Base-by-base conservation (phyloP, 768 basidiomycete genomes). In the Hydnum rufescens region DNA sequence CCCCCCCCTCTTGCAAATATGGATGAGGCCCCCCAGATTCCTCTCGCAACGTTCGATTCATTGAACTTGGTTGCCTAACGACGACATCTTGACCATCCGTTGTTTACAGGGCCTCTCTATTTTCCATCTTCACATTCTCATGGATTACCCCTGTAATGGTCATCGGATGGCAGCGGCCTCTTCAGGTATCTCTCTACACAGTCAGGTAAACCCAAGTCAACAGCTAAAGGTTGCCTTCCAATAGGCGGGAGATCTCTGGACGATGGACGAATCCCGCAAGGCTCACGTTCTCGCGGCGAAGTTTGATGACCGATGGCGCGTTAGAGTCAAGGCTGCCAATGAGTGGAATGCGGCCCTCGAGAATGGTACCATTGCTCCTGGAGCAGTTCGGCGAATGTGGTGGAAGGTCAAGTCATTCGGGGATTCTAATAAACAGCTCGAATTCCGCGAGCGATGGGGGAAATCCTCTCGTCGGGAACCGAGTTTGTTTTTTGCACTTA, bases 111-210 rank as follows among this genome's bases (percentile, higher is more conserved):
- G 44, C 44, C 26, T 47, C 44, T 13, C 26, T 47, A 8, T 47
- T 13, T 8, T 75, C 76, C 16, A 64, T 73, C 30, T 64, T 84
- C 36, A 77, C 78, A 0, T 84, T 75, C 60, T 60, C 69, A 32
- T 84, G 80, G 77, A 74, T 84, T n/a, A 64, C 66, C 3, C 66
- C 66, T 2, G 61, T 69, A 25, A 57, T 76, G 74, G 66, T 68
- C 5, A 65, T 78, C 36, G 81, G 82, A 0, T 83, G 78, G 59
- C 78, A 81, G 59, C 69, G 83, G 29, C 78, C 80, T 1, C 67
- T 87, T n/a, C 49, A 50, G 30, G 61, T 52, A 61, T 60, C 60
- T 53, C 60, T 16, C 5, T 42, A 3, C 44, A 51, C 2, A 58
- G 52, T 22, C 60, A 59, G 1, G 29, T 42, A 26, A 56, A 49